Percentiles rank a stretch among this genome's conserved stretches.
Evolutionary conservation across 2,329 filamentous ascomycete genomes (phyloP).

Genomic region (Pestalotiopsis sp.): DNA sequence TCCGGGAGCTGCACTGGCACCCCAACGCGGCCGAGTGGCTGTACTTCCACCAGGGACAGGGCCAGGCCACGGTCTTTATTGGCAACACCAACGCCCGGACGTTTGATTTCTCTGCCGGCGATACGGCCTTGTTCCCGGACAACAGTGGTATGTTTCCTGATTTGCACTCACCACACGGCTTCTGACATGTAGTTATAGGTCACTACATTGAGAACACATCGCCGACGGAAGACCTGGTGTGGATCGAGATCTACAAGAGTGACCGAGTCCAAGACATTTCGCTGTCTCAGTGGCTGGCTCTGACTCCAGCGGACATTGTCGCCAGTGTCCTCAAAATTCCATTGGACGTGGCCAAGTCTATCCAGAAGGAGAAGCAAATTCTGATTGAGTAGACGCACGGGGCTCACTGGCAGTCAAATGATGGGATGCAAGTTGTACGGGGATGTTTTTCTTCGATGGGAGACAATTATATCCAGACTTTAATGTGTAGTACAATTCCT

Average conservation of each 20-base stretch:
- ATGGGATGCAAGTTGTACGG: too few relatives aligned
- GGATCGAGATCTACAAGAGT: slow-evolving; percentile 72
- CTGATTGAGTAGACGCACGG: slow-evolving; percentile 38
- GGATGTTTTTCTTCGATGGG: too few relatives aligned
- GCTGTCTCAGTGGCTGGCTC: slow-evolving; percentile 69
- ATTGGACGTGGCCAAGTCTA: slow-evolving; percentile 53
- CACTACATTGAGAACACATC: slow-evolving; percentile 74
- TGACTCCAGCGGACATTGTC: slow-evolving; percentile 67
- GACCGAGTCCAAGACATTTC: slow-evolving; percentile 69
- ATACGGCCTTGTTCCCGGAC: slow-evolving; percentile 70
- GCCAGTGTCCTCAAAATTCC: slow-evolving; percentile 63
- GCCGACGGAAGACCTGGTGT: slow-evolving; percentile 64
- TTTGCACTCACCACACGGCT: not conserved
- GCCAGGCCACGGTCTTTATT: slow-evolving; percentile 66
- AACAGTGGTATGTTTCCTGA: slow-evolving; percentile 51
- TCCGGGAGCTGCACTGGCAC: slow-evolving; percentile 73
- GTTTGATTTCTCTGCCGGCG: slow-evolving; percentile 69
- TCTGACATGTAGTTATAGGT: slow-evolving; percentile 30
- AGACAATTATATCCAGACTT: too few relatives aligned
- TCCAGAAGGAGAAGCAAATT: slow-evolving; percentile 69
- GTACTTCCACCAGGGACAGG: slow-evolving; percentile 68
- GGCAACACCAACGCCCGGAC: slow-evolving; percentile 64
- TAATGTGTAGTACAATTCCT: too few relatives aligned
- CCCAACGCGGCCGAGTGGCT: slow-evolving; percentile 73
- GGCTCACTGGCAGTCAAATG: too few relatives aligned